Conservation (phyloP, 2,329 filamentous ascomycete genomes). For the Pestalotiopsis sp. region DNA sequence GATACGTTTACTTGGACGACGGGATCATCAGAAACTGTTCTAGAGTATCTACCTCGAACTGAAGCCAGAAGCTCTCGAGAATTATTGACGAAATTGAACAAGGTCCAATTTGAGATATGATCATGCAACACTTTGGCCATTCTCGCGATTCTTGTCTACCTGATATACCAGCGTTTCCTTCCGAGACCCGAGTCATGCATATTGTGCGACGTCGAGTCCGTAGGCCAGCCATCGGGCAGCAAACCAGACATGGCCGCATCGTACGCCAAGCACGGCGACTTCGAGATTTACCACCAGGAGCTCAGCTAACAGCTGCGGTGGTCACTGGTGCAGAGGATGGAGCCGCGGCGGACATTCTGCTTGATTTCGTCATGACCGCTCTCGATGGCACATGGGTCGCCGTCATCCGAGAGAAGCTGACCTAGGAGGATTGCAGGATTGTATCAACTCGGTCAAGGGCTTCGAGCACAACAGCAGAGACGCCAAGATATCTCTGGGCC, state of each 20-base stretch:
- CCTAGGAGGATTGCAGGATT: constrained; percentile 4
- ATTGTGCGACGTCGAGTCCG: constrained; percentile 17
- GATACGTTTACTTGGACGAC: too few species aligned
- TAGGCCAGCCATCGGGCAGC: constrained; percentile 17
- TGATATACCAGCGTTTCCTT: constrained; percentile 3
- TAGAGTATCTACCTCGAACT: too few species aligned
- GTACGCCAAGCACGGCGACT: constrained; percentile 3
- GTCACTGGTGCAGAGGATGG: constrained; percentile 14
- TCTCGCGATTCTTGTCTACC: not conserved
- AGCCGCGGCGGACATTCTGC: constrained; percentile 9
- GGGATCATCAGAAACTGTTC: too few species aligned
- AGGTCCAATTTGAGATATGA: too few species aligned
- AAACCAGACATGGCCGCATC: constrained; percentile 15
- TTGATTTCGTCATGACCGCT: constrained; percentile 20
- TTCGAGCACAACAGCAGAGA: not conserved
- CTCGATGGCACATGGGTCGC: constrained; percentile 22
- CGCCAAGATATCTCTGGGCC: not conserved
- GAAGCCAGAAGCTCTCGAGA: too few species aligned
- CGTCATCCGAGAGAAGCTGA: constrained; percentile 14
- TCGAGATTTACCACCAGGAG: not conserved
- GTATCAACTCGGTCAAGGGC: not conserved
- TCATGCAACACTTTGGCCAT: not conserved
- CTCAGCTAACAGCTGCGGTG: constrained; percentile 11
- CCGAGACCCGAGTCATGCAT: constrained; percentile 18
- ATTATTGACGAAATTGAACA: too few species aligned